Base-by-base conservation (phyloP, 2,329 filamentous ascomycete genomes). In the Leptographium flavum region DNA sequence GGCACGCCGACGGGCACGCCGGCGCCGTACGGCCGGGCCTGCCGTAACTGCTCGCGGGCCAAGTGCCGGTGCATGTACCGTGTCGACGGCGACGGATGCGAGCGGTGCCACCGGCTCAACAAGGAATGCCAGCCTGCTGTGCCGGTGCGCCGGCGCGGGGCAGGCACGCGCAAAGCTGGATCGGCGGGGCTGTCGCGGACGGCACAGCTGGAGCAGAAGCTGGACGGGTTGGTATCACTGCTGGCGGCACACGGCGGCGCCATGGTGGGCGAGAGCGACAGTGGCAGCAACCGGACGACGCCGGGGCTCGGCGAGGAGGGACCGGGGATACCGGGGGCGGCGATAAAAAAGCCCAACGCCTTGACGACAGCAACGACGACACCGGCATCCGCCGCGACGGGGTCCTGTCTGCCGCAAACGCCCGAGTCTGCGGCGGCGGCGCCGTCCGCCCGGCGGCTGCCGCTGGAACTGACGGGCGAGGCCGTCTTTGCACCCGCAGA, bases 1-100 rank as follows among this genome's bases (percentile, higher is more conserved):
- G 33, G 4, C n/a, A 9, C 37, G 22, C 11, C 25, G 27, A 30
- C 23, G 15, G 49, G 53, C 27, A 50, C 50, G 9, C 50, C 51
- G 27, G 55, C 55, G 14, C 51, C 51, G 31, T 69, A 69, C 48
- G 66, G 66, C 27, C 58, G 65, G 25, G 67, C 68, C 2, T 70
- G 68, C 49, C 62, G 60, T 32, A 69, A 68, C 50, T 71, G 68
- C 53, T 64, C 65, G 42, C 61, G 58, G 37, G 65, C 67, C 44
- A 71, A 71, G 52, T 69, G 64, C 55, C 67, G 68, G 49, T 71
- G 68, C 54, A 64, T 70, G 47, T 53, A 66, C 48, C 58, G 60
- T 17, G 43, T 40, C 17, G 47, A 49, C 19, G 47, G 58, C 19
- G 49, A 49, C 5, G 57, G 53, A 39, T 67, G 64, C 47, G 63